Evolutionary conservation across 116 monocot species (phyloP), one percentile per base, ranked within the genome.

Genomic region (Posidonia oceanica): DNA sequence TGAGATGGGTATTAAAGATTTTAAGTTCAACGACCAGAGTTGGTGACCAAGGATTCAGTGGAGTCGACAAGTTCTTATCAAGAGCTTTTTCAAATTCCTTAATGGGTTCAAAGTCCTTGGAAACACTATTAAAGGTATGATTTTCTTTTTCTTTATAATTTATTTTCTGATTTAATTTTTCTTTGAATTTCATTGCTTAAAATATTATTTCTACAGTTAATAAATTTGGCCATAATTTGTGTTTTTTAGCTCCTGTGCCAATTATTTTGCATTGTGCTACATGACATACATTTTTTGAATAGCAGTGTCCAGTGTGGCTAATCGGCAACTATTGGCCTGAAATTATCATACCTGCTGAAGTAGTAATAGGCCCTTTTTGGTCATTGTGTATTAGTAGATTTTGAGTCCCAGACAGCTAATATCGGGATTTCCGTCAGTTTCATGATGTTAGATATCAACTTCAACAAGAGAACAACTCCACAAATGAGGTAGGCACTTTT

Each of bases 401-500:
- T 78, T 82, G 75, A 75, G 63, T 80, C 71, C 69, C 54, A 78
- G 77, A 80, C 67, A 69, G 65, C 44, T 75, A 22, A 37, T 59
- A 10, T 17, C 73, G 70, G 77, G 67, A 76, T 59, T 75, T 69
- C 53, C 75, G 61, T 62, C 70, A 80, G 52, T 82, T 83, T 55
- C 85, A 92, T 82, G 81, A 84, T 52, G 59, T 74, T 48, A 82
- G 80, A 66, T 84, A 80, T 74, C 83, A 83, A 73, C 40, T 77
- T 73, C 75, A 76, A 53, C 51, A 61, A 22, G 79, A 88, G 39
- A 80, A 61, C 36, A 78, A 53, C 72, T 76, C 80, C 39, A 54
- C 36, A 78, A 40, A 21, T 16, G 87, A 82, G 86, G 92, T 92
- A 74, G n/a, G 54, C 8, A 48, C 4, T 39, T 36, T 40, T 44